Base-by-base conservation (phyloP, 2,329 filamentous ascomycete genomes). In the Gnomoniopsis smithogilvyi region DNA sequence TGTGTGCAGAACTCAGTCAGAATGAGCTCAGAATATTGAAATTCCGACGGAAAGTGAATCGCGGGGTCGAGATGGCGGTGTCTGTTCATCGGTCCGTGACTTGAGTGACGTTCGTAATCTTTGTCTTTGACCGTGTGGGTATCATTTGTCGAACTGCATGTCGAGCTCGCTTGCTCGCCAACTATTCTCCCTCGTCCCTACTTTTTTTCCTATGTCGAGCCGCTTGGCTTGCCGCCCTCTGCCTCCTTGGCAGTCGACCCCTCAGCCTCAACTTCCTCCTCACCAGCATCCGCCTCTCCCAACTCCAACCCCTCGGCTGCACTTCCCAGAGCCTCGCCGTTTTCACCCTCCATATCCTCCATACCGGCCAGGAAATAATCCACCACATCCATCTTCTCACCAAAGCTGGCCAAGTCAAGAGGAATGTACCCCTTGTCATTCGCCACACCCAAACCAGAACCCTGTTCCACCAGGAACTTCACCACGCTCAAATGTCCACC, bases 361-460 rank as follows among this genome's bases (percentile, higher is more conserved):
- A 78, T 76, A 60, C 78, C 73, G n/a, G 75, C 71, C 48, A 86
- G 64, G 67, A 86, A 86, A 70, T 81, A 85, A 59, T 87, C 80
- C 3, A 86, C 85, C 11, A 89, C 84, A 7, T 85, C 80, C 54
- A 78, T 78, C 78, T 90, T 87, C 66, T 87, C 84, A 63, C 86
- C 85, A 65, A 89, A 80, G 70, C 90, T 85, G 17, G 90, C 89
- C 65, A 92, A 78, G 67, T 92, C 91, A 2, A 92, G 78, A 2
- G 89, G 86, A 66, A 93, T 89, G 67, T 96, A 91, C 30, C 96
- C 92, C 51, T 90, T 90, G 69, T 88, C 85, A 70, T 98, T 98
- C 68, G 87, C 87, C 34, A 92, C 77, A 12, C 86, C 86, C 4
- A 92, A 87, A 60, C 92, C 88, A 1, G 92, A 92, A 2, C 92